Conservation (phyloP, 495 filamentous ascomycete genomes). For the Penicillium diatomitis region DNA sequence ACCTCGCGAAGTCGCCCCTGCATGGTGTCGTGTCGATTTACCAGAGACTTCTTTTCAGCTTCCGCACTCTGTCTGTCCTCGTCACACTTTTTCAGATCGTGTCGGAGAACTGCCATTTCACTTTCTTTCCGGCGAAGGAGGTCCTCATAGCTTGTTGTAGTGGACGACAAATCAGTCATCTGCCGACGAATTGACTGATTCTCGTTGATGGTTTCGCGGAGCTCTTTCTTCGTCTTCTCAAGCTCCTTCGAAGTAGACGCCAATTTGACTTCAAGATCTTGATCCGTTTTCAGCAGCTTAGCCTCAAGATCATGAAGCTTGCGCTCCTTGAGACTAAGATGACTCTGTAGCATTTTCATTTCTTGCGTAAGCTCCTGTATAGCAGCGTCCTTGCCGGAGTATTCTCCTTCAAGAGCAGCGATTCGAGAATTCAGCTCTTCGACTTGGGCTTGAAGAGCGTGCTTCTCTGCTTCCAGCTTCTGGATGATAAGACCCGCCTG, state of each 20-base stretch:
- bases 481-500: slow-evolving; percentile 83
- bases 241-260: slow-evolving; percentile 74
- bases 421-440: slow-evolving; percentile 59
- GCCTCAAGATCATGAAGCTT: slow-evolving; percentile 82
- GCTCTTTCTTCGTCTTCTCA: slow-evolving; percentile 56
- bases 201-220: slow-evolving; percentile 68
- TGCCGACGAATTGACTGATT: slow-evolving; percentile 81
- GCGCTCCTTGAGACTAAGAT: slow-evolving; percentile 79
- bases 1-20: slow-evolving; percentile 70
- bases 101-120: slow-evolving; percentile 74
- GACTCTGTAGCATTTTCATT: slow-evolving; percentile 85
- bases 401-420: slow-evolving; percentile 53
- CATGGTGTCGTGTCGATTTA: slow-evolving; percentile 70
- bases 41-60: slow-evolving; percentile 58
- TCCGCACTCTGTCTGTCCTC: slow-evolving; percentile 70
- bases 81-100: slow-evolving; percentile 70
- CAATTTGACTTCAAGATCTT: slow-evolving; percentile 84
- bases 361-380: slow-evolving; percentile 70
- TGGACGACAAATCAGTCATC: slow-evolving; percentile 76
- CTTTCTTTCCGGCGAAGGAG: slow-evolving; percentile 88
- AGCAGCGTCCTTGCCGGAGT: slow-evolving; percentile 58
- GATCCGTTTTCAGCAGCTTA: slow-evolving; percentile 75
- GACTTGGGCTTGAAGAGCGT: slow-evolving; percentile 56
- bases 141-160: slow-evolving; percentile 91
- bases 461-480: slow-evolving; percentile 76